phyloP scores from a whole-genome alignment of 2,329 filamentous ascomycete genomes.

The Aspergillus sergii region DNA sequence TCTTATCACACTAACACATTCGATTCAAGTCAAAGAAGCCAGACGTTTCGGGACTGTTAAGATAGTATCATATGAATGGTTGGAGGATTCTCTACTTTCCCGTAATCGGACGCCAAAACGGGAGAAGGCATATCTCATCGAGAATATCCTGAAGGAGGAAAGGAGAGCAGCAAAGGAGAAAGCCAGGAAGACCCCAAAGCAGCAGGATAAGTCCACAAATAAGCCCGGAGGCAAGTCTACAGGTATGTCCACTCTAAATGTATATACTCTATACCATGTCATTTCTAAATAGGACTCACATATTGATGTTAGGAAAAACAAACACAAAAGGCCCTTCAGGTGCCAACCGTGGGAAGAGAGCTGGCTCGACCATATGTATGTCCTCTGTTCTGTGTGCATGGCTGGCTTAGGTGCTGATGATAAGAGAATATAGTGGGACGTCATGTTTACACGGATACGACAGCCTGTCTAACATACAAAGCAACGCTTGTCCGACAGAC shows the following conservation, averaged over 20 bases:
- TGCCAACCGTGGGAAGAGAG: not conserved
- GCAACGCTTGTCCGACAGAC: constrained; percentile 61
- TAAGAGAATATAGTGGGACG: constrained; percentile 53
- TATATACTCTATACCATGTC: not conserved
- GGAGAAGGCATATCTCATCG: constrained; percentile 38
- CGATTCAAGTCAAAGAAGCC: constrained; percentile 44
- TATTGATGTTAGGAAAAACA: not conserved
- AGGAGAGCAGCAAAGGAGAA: constrained; percentile 12
- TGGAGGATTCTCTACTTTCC: constrained; percentile 46
- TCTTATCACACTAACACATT: not conserved
- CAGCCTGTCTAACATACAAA: constrained; percentile 63
- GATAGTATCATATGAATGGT: constrained; percentile 53
- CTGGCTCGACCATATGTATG: constrained; percentile 1
- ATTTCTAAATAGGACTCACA: not conserved
- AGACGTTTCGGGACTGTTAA: constrained; percentile 39
- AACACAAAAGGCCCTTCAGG: not conserved
- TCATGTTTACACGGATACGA: constrained; percentile 65
- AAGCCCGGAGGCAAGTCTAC: not conserved
- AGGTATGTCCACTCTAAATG: not conserved
- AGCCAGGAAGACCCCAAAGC: constrained; percentile 1
- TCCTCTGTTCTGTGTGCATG: not conserved
- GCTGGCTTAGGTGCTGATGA: not conserved
- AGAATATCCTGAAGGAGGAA: constrained; percentile 40
- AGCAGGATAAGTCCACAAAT: not conserved
- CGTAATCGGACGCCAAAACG: constrained; percentile 37